Percentiles rank a stretch among this genome's conserved stretches.
Evolutionary conservation across 2,329 filamentous ascomycete genomes (phyloP).

Genomic region (Lasiodiplodia sp.): DNA sequence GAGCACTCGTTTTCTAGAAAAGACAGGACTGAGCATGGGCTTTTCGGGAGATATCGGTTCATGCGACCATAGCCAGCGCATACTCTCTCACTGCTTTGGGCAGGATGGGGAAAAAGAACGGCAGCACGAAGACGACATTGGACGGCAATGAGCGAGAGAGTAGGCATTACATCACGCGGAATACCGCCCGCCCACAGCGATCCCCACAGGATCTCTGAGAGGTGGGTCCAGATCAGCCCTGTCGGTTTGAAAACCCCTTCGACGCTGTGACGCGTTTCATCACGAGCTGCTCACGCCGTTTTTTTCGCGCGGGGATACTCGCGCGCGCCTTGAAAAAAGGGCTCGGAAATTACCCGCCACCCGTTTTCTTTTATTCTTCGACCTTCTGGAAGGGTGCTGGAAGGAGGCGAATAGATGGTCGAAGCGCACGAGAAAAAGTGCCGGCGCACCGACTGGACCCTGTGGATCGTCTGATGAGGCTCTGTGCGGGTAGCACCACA

Average conservation of each 20-base stretch:
- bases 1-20: neutral
- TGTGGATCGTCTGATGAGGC: neutral
- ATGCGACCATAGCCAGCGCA: neutral
- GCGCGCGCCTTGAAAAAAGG: neutral
- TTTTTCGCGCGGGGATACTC: neutral
- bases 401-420: neutral
- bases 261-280: too few species aligned
- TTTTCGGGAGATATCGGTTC: neutral
- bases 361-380: neutral
- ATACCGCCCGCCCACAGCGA: too few species aligned
- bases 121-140: too few species aligned
- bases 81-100: neutral
- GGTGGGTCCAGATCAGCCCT: too few species aligned
- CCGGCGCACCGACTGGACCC: neutral
- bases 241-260: too few species aligned
- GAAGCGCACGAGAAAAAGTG: neutral
- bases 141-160: too few species aligned
- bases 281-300: too few species aligned
- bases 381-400: neutral
- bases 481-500: slow-evolving; percentile 2
- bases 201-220: too few species aligned
- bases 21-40: too few species aligned
- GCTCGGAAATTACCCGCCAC: neutral
- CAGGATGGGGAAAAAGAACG: too few species aligned
- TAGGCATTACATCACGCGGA: too few species aligned